phyloP scores from a whole-genome alignment of 306 rosid species.

The Carpinus fangiana region DNA sequence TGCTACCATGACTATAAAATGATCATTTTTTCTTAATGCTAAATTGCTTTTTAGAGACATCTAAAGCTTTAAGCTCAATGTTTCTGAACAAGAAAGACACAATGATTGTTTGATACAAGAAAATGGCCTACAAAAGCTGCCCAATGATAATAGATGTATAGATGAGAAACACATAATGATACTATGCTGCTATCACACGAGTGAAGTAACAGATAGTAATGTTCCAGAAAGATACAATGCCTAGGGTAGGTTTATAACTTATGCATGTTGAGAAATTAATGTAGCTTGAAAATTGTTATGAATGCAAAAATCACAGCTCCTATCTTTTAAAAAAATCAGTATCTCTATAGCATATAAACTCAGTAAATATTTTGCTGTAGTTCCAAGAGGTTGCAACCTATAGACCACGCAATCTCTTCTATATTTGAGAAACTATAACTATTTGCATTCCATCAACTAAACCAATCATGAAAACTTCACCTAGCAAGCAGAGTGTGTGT shows the following conservation, averaged over 20 bases:
- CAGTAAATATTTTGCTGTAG: not conserved
- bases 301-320: not conserved
- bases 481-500: conserved; percentile 51
- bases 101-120: not conserved
- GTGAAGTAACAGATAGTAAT: not conserved
- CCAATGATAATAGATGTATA: not conserved
- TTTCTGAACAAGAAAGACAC: not conserved
- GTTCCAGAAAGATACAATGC: not conserved
- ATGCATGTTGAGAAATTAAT: not conserved
- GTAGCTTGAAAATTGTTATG: not conserved
- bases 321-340: not conserved
- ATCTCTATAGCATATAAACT: not conserved
- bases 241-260: not conserved
- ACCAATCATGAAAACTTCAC: not conserved
- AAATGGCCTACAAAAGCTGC: not conserved
- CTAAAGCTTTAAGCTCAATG: not conserved
- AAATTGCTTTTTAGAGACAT: not conserved
- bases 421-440: not conserved
- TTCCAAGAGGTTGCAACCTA: not conserved
- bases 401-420: not conserved
- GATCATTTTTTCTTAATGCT: not conserved
- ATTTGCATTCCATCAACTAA: not conserved
- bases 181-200: not conserved
- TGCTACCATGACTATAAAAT: not conserved
- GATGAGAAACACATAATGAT: not conserved